Evolutionary conservation across 306 rosid genomes (phyloP), one percentile per base, ranked within the genome.

Genomic region (Cucurbita moschata): DNA sequence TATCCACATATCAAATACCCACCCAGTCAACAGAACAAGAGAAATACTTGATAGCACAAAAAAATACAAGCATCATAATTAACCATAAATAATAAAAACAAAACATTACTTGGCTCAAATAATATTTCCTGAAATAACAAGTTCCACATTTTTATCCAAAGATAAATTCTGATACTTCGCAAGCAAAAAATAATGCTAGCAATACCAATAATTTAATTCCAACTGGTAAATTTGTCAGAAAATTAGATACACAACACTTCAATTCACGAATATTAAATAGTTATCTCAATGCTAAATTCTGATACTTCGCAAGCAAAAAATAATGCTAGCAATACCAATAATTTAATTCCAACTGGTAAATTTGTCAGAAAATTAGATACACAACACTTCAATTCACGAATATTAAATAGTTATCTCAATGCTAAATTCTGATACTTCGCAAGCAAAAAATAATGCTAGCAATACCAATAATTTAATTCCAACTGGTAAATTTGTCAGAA

Each of bases 241-340:
- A 44, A 19, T 14, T 26, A 14, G 8, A 47, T 26, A 69, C 74
- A 30, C 12, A 30, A 8, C 30, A 70, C 16, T 50, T 70, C 47
- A 5, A 5, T 50, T n/a, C 23, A 70, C 26, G 16, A 71, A 78
- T 54, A 53, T 78, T 43, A 42, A 71, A 78, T 81, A 76, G n/a
- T 76, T 54, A 80, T 51, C 77, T 73, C 56, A 75, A 78, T 59
- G 73, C 75, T 83, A 87, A 94, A n/a, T n/a, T n/a, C n/a, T n/a
- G n/a, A n/a, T n/a, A n/a, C n/a, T n/a, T n/a, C n/a, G n/a, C n/a
- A n/a, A n/a, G n/a, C n/a, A n/a, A n/a, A n/a, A n/a, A n/a, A n/a
- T n/a, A n/a, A n/a, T n/a, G n/a, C n/a, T n/a, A n/a, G n/a, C n/a
- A n/a, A n/a, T n/a, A n/a, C n/a, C n/a, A n/a, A n/a, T n/a, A n/a